A percentile compares a stretch with the other conserved stretches of the same genome.
These are phyloP conservation scores for Nowakowskiella sp. DNA, from an alignment of 192 early-diverging fungal species.

Conservation along the genomic window DNA sequence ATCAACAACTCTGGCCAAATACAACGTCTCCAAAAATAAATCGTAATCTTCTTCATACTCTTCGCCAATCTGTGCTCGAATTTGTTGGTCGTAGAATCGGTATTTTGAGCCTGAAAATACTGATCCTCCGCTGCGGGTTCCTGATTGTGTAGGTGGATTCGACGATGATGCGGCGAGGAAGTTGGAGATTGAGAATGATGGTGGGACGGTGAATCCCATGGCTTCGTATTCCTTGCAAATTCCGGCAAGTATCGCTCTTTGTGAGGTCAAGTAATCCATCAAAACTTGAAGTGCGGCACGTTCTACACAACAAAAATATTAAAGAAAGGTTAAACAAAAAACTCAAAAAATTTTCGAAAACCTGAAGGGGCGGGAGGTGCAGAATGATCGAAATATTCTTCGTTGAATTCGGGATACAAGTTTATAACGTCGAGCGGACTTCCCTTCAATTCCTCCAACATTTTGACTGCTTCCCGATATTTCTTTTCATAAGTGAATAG, in stretches of 20 bases:
- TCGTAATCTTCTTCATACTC: conserved; percentile 24
- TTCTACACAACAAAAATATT: conserved; percentile 28
- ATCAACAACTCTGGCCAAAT: conserved; percentile 55
- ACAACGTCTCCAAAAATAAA: conserved; percentile 34
- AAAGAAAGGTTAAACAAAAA: conserved; percentile 11
- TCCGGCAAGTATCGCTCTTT: conserved; percentile 66
- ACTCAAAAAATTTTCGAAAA: conserved; percentile 4
- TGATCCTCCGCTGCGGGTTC: conserved; percentile 10
- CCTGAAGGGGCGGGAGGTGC: conserved; percentile 5
- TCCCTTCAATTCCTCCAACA: conserved; percentile 43
- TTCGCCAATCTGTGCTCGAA: conserved; percentile 23
- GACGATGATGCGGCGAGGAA: conserved; percentile 1
- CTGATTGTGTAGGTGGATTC: too few species aligned
- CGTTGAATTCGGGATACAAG: conserved; percentile 44
- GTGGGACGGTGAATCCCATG: conserved; percentile 14
- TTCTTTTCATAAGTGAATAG: conserved; percentile 39
- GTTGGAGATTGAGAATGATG: conserved; percentile 11
- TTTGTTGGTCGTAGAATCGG: conserved; percentile 20
- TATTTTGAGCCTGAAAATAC: background rate
- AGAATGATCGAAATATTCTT: conserved; percentile 1
- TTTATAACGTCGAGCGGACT: conserved; percentile 51
- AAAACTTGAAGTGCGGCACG: conserved; percentile 54
- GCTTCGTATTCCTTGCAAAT: conserved; percentile 20
- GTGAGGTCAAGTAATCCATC: conserved; percentile 82
- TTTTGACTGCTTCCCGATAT: conserved; percentile 39